Evolutionary conservation across 2,329 filamentous ascomycete species (phyloP), one percentile per base, ranked within the genome.

Genomic region (Calonectria pseudoturangicola): DNA sequence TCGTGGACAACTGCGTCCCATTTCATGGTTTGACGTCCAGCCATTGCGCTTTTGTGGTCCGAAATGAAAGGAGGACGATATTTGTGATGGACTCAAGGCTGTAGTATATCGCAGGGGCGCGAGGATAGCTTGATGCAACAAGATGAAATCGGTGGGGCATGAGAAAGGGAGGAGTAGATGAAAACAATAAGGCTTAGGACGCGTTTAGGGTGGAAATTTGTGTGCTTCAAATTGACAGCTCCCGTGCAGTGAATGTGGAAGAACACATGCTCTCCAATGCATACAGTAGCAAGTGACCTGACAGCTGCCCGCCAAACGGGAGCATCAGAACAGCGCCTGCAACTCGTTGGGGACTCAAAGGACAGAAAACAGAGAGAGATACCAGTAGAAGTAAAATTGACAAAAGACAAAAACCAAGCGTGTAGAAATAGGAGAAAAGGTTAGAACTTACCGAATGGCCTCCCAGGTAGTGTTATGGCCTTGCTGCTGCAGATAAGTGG

Each of bases 1-100:
- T 86, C 80, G 56, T 89, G 86, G 21, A 85, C 82, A 10, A 81
- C 79, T 6, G 82, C 77, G 33, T 84, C 84, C 87, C 87, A 89
- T 41, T 80, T 82, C 75, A 83, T 84, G 18, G 77, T 72, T 68
- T 81, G 77, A 43, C 82, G 80, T n/a, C 74, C 74, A 51, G 77
- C 71, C 82, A 84, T 84, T 28, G 15, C 54, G 50, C 25, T 25
- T 63, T 36, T 51, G n/a, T 30, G 41, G 30, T 45, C 12, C 8
- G 4, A 47, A 18, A 27, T 10, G 15, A 56, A 58, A 10, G 28
- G n/a, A 18, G 25, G 25, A 39, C 15, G 9, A 12, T 6, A 25
- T 4, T 36, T 51, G 33, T 25, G 10, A n/a, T 16, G 62, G 3
- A 51, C 28, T n/a, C 7, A 65, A 66, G 21, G 50, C 30, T 33